Percentiles rank a stretch among this genome's conserved stretches.
Evolutionary conservation across 768 basidiomycete genomes (phyloP).

Genomic region (Suillus discolor): DNA sequence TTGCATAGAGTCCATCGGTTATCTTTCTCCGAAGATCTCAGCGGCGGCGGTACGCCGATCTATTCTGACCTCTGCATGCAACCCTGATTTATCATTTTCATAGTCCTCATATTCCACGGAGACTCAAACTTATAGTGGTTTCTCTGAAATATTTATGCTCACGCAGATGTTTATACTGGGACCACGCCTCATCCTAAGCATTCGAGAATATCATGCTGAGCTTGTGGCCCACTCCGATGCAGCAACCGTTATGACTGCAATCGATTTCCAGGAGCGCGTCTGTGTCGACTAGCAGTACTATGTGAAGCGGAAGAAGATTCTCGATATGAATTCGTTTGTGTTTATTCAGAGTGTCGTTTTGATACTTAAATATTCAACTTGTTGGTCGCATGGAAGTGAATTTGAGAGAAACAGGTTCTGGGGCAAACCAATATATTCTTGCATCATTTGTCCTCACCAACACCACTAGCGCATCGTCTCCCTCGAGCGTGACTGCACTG

Average conservation of each 20-base stretch:
- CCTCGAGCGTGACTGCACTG: too few species aligned
- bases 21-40: not conserved
- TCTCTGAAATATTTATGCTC: not conserved
- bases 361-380: not conserved
- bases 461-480: too few species aligned
- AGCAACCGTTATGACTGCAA: not conserved
- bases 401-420: not conserved
- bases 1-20: too few species aligned
- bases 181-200: not conserved
- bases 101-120: not conserved
- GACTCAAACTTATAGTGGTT: not conserved
- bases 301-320: not conserved
- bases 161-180: not conserved
- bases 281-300: not conserved
- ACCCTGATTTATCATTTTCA: not conserved
- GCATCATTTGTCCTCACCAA: not conserved
- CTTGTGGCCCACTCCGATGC: not conserved
- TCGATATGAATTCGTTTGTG: not conserved
- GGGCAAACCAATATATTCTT: not conserved
- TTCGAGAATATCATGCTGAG: not conserved
- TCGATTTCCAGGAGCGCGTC: not conserved
- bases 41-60: not conserved
- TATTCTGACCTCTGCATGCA: not conserved
- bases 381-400: not conserved
- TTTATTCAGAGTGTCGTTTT: not conserved